Conservation (phyloP, 768 basidiomycete genomes). For the Punctularia strigosozonata region DNA sequence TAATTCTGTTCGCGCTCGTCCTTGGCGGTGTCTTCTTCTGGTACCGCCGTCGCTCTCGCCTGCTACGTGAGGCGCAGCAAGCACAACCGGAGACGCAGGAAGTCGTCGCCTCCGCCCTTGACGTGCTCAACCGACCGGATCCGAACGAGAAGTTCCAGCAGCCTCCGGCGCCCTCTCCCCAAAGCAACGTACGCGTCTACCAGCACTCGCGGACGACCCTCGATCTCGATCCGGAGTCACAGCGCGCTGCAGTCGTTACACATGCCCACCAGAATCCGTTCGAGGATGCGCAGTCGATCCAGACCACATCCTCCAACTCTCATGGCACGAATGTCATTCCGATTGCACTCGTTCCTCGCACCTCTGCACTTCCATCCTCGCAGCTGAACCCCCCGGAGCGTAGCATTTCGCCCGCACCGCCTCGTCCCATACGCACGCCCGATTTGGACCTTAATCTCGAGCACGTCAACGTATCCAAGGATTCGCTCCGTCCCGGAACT, state of each 20-base stretch:
- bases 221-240: constrained; percentile 46
- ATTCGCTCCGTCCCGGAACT: constrained; percentile 28
- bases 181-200: constrained; percentile 36
- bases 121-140: constrained; percentile 75
- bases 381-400: constrained; percentile 15
- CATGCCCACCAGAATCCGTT: constrained; percentile 51
- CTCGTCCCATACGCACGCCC: constrained; percentile 45
- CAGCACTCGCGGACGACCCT: constrained; percentile 38
- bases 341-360: constrained; percentile 63
- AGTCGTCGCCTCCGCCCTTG: constrained; percentile 60
- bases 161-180: constrained; percentile 14
- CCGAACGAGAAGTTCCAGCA: constrained; percentile 51
- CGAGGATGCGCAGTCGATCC: constrained; percentile 66
- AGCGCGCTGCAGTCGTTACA: constrained; percentile 15
- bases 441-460: constrained; percentile 53
- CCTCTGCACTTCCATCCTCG: constrained; percentile 18
- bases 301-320: constrained; percentile 60
- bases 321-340: constrained; percentile 81
- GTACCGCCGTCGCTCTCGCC: constrained; percentile 47
- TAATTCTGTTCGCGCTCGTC: constrained; percentile 46
- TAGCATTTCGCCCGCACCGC: too few species aligned
- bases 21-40: constrained; percentile 44
- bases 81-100: constrained; percentile 31
- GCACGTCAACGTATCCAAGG: constrained; percentile 48
- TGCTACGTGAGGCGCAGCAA: constrained; percentile 20